Conservation (phyloP, 192 early-diverging fungal genomes). For the Podila verticillata region DNA sequence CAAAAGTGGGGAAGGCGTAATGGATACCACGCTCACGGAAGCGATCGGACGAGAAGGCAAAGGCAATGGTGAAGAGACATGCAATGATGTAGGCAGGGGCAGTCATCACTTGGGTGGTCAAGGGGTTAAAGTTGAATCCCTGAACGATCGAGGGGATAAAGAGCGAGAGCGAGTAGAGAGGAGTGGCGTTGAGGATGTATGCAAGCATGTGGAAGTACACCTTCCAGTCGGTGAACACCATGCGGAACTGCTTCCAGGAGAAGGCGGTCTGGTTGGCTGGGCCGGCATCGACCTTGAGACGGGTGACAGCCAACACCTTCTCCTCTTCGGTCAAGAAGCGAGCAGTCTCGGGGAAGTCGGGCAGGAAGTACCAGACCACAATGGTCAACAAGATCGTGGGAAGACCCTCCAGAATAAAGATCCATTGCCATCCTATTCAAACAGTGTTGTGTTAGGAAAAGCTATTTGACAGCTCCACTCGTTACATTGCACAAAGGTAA, state of each 20-base stretch:
- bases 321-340: slow-evolving; percentile 57
- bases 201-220: slow-evolving; percentile 63
- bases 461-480: neutral
- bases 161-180: slow-evolving; percentile 70
- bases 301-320: slow-evolving; percentile 51
- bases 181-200: slow-evolving; percentile 71
- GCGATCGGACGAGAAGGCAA: slow-evolving; percentile 34
- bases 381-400: slow-evolving; percentile 51
- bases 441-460: neutral
- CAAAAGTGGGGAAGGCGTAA: slow-evolving; percentile 43
- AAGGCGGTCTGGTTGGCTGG: slow-evolving; percentile 57
- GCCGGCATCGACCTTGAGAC: slow-evolving; percentile 60
- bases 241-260: slow-evolving; percentile 60
- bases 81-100: slow-evolving; percentile 62
- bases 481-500: neutral
- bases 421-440: slow-evolving; percentile 64
- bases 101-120: slow-evolving; percentile 60
- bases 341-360: slow-evolving; percentile 60
- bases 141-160: slow-evolving; percentile 79
- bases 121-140: slow-evolving; percentile 64
- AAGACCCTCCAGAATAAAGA: slow-evolving; percentile 75
- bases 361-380: slow-evolving; percentile 55
- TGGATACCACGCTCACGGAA: slow-evolving; percentile 58
- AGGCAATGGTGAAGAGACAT: slow-evolving; percentile 39
- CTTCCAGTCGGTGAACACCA: slow-evolving; percentile 62